Base-by-base conservation (phyloP, 2,329 filamentous ascomycete genomes). In the Colletotrichum lupini region DNA sequence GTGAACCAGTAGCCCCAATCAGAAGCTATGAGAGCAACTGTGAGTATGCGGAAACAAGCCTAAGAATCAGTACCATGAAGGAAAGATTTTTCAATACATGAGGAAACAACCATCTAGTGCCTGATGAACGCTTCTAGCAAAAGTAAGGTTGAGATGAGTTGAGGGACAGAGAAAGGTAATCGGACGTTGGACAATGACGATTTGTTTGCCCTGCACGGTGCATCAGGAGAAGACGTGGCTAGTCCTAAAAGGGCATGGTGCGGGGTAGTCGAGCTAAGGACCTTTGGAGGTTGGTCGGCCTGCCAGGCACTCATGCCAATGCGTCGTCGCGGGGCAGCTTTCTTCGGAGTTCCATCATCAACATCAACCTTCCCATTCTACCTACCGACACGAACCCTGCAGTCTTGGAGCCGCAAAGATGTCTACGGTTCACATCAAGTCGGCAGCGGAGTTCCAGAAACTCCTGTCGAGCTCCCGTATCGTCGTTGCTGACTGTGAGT, bases 401-500 rank as follows among this genome's bases (percentile, higher is more conserved):
- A 28, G 53, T 49, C 26, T 24, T 60, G 19, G 79, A 79, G 62
- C 77, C 78, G 58, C 75, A 58, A 77, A 78, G 35, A 81, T 84
- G 74, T 72, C 71, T 60, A 74, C 64, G 30, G 60, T 63, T 65
- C 58, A 73, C 66, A 83, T 83, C 67, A 81, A 83, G 79, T 89
- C 88, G 72, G 83, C 85, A 76, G 85, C 86, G 78, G 91, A 96
- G 80, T 92, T 97, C 78, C 88, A 87, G 77, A 83, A 85, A 37
- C 83, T 97, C 74, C 87, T 98, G 74, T 89, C 89, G 74, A 91
- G 89, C 68, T 95, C 94, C 42, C 91, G 90, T 76, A 90, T 98
- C 73, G 94, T 98, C 55, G 92, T 98, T 67, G 92, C 93, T 79
- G 94, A 98, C 85, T 98, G 95, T 97, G 87, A 89, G 94, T 87